Base-by-base conservation (phyloP, 441 rosid species). In the Euphorbia celastroides region DNA sequence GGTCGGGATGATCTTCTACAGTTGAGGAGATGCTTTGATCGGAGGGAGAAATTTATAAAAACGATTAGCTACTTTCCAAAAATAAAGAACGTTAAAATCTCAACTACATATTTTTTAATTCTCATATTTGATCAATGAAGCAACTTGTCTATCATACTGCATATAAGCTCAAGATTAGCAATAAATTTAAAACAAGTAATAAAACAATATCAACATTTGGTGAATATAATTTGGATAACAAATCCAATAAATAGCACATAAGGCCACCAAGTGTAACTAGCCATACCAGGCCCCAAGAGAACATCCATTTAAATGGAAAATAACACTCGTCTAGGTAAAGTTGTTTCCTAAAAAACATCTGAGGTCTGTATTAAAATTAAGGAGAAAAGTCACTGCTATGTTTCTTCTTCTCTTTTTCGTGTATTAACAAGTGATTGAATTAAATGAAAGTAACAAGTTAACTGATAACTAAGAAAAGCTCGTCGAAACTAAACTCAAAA, bases 1-100 rank as follows among this genome's bases (percentile, higher is more conserved):
- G 72, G 64, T 74, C 82, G 57, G 74, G 42, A 74, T 75, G 73
- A 50, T 86, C 83, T 31, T 61, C 90, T 73, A 60, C 61, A 20
- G 69, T 66, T 30, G 84, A 70, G 34, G 75, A 67, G 62, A 74
- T 57, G 64, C 60, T 72, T 55, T 72, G 77, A 72, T 76, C 76
- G 76, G 87, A 74, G 78, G 74, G 66, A 57, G 36, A 25, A 58
- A 54, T 12, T 44, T 20, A 67, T 46, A 28, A 6, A 30, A 38
- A 23, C 10, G 7, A 28, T 8, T 13, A 31, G 16, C 5, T 17
- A 55, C 2, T 44, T 63, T n/a, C 20, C 50, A 23, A 20, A 57
- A 41, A 44, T 13, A 58, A 67, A 36, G 20, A 27, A 28, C 5
- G 28, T 3, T n/a, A 25, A 26, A 19, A 26, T 42, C 22, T 42